Evolutionary conservation across 1,139 yeast species (phyloP), one percentile per base, ranked within the genome.

Genomic region (Zygosaccharomyces sapae): DNA sequence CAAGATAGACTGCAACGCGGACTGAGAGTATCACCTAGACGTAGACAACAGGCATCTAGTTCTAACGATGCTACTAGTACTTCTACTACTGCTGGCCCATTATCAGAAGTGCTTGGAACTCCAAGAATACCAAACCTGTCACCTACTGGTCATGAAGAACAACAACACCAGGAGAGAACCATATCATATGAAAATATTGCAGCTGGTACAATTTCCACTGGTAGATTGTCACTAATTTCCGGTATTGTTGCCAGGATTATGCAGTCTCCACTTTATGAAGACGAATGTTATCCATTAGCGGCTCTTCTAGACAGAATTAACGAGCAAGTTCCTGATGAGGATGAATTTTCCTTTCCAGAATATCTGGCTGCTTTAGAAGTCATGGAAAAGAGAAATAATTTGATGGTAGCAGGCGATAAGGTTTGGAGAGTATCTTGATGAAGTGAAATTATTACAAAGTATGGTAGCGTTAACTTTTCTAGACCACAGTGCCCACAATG

Each of bases 401-500:
- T 84, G 46, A 78, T 80, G 79, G 61, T 75, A 25, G 75, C 80
- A 33, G 88, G 81, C 43, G 85, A 77, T 29, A 77, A 78, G 62
- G 74, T 83, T 38, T 82, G 80, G 78, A 75, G 76, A 65, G 77
- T 81, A 2, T 38, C 31, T 29, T 30, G 34, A 29, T 12, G 18
- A 5, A 18, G 2, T 3, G 16, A 8, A 18, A 29, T 7, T 12
- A 12, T 13, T 6, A 12, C 5, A 13, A 12, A 9, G 18, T 31
- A 6, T 12, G 33, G n/a, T 13, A 18, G 7, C 18, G 8, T 8
- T 31, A 31, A 5, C 13, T 29, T 29, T 29, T 29, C 13, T 12
- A 7, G 9, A 1, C 9, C 25, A 20, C 22, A 20, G 5, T 20
- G 22, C 22, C 5, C 22, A 20, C 22, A 20, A 20, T 20, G 22